A percentile compares a stretch with the other conserved stretches of the same genome.
phyloP scores from a whole-genome alignment of 495 filamentous ascomycete species.

The Aspergillus homomorphus region DNA sequence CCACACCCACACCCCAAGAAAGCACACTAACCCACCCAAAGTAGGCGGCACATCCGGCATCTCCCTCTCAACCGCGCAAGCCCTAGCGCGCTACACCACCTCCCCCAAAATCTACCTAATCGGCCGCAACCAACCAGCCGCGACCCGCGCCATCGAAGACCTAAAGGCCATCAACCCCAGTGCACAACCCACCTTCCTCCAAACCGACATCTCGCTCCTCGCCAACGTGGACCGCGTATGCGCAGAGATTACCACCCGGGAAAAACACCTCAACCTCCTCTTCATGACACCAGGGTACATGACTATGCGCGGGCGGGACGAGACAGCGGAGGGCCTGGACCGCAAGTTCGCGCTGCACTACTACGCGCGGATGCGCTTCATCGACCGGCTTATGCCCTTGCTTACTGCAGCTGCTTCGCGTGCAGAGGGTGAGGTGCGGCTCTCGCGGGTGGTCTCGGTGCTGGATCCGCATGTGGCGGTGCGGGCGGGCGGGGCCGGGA shows the following conservation, averaged over 20 bases:
- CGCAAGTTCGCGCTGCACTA: constrained; percentile 54
- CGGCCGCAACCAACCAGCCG: constrained; percentile 40
- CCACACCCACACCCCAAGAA: too few species aligned
- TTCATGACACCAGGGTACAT: constrained; percentile 35
- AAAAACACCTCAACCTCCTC: constrained; percentile 57
- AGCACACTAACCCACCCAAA: constrained; percentile 17
- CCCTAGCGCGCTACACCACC: constrained; percentile 50
- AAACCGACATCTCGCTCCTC: constrained; percentile 54
- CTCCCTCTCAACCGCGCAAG: constrained; percentile 54
- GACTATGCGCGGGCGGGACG: constrained; percentile 10
- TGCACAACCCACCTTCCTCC: constrained; percentile 20
- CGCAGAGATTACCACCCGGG: constrained; percentile 47
- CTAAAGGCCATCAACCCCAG: constrained; percentile 35
- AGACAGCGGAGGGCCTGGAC: constrained; percentile 61
- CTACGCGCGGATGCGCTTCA: constrained; percentile 67
- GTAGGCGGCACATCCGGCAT: constrained; percentile 67
- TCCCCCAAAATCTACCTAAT: constrained; percentile 48
- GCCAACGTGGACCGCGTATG: constrained; percentile 55
- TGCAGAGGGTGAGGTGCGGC: constrained; percentile 1
- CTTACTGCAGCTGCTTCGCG: constrained; percentile 40
- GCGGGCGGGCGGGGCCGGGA: constrained; percentile 47
- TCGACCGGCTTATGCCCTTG: constrained; percentile 59
- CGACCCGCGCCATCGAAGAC: constrained; percentile 23
- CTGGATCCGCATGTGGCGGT: constrained; percentile 25
- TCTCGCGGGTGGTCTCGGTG: constrained; percentile 61